Conservation (phyloP, 2,329 filamentous ascomycete genomes). For the Amphichorda felina region DNA sequence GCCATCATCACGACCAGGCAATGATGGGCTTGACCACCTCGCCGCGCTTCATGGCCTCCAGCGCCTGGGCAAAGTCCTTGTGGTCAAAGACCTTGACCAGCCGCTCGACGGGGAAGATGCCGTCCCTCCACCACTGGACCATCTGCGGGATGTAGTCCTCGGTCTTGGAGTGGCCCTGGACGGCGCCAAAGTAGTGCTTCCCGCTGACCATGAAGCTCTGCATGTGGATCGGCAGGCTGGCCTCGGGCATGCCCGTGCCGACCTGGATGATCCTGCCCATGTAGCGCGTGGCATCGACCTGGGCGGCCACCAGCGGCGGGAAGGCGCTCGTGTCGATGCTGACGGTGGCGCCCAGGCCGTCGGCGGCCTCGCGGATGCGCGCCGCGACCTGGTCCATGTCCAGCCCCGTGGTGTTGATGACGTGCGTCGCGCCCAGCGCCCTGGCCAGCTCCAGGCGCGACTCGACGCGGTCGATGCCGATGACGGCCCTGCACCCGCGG, state of each 20-base stretch:
- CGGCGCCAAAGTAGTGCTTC: constrained; percentile 33
- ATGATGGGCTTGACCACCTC: constrained; percentile 20
- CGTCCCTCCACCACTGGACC: constrained; percentile 18
- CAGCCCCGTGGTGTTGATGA: constrained; percentile 9
- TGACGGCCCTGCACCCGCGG: constrained; percentile 12
- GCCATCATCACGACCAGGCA: constrained; percentile 11
- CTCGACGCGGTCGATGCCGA: constrained; percentile 15
- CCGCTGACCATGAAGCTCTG: constrained; percentile 32
- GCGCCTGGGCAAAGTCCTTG: constrained; percentile 13
- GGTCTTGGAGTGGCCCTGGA: constrained; percentile 19
- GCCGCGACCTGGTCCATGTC: constrained; percentile 11
- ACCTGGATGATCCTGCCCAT: constrained; percentile 37
- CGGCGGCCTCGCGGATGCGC: constrained; percentile 24
- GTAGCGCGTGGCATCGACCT: constrained; percentile 26
- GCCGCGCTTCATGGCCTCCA: constrained; percentile 16
- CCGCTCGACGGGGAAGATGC: constrained; percentile 18
- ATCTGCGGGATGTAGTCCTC: constrained; percentile 24
- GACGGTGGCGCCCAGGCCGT: constrained; percentile 30
- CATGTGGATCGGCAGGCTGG: constrained; percentile 27
- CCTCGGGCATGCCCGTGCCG: constrained; percentile 30
- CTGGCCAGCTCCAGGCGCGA: constrained; percentile 15
- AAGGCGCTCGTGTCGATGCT: constrained; percentile 37
- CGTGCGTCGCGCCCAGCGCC: constrained; percentile 19
- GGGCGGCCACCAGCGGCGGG: constrained; percentile 24
- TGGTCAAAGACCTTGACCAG: constrained; percentile 18